Evolutionary conservation across 306 rosid genomes (phyloP).

Genomic region (Fagus crenata): DNA sequence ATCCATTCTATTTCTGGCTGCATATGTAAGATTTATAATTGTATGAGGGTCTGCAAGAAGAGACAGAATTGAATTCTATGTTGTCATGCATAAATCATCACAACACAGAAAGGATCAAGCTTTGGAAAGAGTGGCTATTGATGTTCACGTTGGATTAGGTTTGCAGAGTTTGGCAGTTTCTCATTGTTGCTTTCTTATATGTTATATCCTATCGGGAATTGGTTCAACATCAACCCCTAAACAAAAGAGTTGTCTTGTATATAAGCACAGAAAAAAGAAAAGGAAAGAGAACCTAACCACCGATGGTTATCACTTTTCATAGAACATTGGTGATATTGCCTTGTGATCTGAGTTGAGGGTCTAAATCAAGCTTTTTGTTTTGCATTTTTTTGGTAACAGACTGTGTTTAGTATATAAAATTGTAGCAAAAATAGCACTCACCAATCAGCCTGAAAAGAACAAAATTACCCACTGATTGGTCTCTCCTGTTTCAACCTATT

Average conservation of each 20-base stretch:
- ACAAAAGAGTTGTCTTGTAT: background rate
- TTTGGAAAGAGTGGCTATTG: background rate
- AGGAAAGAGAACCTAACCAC: background rate
- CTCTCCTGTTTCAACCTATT: no score
- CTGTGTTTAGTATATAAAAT: background rate
- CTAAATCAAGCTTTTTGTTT: background rate
- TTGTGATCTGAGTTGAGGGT: background rate
- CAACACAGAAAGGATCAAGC: background rate
- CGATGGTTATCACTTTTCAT: no score
- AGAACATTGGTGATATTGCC: no score
- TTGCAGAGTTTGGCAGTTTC: conserved; percentile 16
- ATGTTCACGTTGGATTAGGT: conserved; percentile 10
- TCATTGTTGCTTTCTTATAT: background rate
- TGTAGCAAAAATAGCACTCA: background rate
- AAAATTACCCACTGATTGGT: background rate
- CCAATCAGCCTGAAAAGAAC: background rate
- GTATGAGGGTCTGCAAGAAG: background rate
- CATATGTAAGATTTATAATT: background rate
- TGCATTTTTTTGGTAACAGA: background rate
- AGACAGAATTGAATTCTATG: background rate
- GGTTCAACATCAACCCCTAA: background rate
- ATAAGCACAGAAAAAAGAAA: background rate
- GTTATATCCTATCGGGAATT: no score
- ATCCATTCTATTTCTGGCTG: background rate
- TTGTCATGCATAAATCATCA: no score